These are phyloP conservation scores for Eucalyptus rudis DNA, from an alignment of 345 rosid genomes.

Conservation along the genomic window DNA sequence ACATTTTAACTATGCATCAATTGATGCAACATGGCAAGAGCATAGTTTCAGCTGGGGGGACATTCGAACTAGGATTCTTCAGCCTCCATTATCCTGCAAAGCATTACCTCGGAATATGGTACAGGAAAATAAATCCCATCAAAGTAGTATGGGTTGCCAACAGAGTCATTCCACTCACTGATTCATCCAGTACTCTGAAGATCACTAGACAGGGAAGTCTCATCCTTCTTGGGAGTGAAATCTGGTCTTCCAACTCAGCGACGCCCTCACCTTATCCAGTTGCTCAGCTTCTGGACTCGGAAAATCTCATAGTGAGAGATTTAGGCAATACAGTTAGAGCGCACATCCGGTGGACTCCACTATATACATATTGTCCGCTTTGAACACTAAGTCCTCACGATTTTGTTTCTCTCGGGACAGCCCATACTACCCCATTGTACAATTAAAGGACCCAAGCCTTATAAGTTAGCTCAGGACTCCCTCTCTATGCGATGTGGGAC, in stretches of 20 bases:
- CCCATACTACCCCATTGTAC: too few relatives aligned
- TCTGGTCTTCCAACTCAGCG: constrained; percentile 26
- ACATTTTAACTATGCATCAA: not conserved
- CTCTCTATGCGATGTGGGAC: too few relatives aligned
- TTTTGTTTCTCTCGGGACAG: too few relatives aligned
- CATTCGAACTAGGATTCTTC: constrained; percentile 10
- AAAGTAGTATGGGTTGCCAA: constrained; percentile 6
- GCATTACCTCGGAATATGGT: constrained; percentile 7
- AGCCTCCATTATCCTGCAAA: not conserved
- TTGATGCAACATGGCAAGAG: not conserved
- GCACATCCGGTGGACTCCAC: too few relatives aligned
- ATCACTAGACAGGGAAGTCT: not conserved
- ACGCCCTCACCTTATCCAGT: not conserved
- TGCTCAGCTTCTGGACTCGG: constrained; percentile 16
- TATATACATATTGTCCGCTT: too few relatives aligned
- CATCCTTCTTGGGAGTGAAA: not conserved
- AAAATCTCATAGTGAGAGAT: constrained; percentile 28
- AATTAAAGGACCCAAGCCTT: too few relatives aligned
- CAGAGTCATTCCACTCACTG: not conserved
- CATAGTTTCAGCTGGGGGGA: not conserved
- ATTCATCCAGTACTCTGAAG: not conserved
- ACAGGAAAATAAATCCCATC: not conserved
- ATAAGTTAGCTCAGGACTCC: too few relatives aligned
- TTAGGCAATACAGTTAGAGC: not conserved
- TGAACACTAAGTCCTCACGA: too few relatives aligned